Percentiles rank a stretch among this genome's conserved stretches.
Evolutionary conservation across 1,284 basidiomycete genomes (phyloP).

Genomic region (Boletus mariae): DNA sequence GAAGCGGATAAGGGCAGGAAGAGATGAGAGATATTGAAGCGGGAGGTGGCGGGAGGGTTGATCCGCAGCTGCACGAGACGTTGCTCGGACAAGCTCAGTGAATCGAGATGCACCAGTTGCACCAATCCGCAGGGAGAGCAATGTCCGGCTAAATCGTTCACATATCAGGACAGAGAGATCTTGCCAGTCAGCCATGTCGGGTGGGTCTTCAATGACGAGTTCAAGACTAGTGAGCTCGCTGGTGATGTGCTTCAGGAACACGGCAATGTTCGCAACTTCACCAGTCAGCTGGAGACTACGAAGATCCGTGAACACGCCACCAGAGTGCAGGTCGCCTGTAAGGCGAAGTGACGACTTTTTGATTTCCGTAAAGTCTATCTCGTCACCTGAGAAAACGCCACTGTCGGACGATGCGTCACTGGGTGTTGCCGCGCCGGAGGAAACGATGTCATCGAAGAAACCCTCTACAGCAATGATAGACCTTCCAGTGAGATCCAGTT

Average conservation of each 20-base stretch:
- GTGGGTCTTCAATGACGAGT: constrained; percentile 72
- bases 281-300: constrained; percentile 63
- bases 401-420: constrained; percentile 66
- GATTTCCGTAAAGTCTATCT: constrained; percentile 66
- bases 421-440: constrained; percentile 65
- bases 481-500: constrained; percentile 67
- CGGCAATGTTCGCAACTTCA: constrained; percentile 60
- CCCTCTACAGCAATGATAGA: constrained; percentile 65
- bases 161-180: constrained; percentile 59
- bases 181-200: constrained; percentile 67
- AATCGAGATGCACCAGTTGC: constrained; percentile 63
- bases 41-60: constrained; percentile 53
- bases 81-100: constrained; percentile 62
- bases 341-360: constrained; percentile 62
- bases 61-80: constrained; percentile 54
- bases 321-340: constrained; percentile 49
- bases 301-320: constrained; percentile 55
- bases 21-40: constrained; percentile 51
- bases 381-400: constrained; percentile 70
- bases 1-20: constrained; percentile 53
- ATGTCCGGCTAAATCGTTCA: constrained; percentile 54
- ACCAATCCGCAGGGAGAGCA: constrained; percentile 56
- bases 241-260: constrained; percentile 65
- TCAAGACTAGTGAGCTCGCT: constrained; percentile 60
- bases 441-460: constrained; percentile 68